phyloP scores from a whole-genome alignment of 2,329 filamentous ascomycete species.

The Aaosphaeria arxii region DNA sequence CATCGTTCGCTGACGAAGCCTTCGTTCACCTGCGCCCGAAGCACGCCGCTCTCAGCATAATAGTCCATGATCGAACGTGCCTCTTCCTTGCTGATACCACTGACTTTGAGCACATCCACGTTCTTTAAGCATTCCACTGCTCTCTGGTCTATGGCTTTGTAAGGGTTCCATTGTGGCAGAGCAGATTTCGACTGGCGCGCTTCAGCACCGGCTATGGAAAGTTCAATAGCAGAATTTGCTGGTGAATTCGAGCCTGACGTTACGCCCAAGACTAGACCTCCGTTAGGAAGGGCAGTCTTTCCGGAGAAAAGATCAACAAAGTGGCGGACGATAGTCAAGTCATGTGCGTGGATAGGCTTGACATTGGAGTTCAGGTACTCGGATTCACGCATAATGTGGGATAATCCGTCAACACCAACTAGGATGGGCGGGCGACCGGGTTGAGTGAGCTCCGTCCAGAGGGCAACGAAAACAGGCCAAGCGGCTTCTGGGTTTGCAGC shows the following conservation, averaged over 20 bases:
- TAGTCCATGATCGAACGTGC: constrained; percentile 84
- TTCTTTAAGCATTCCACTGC: constrained; percentile 47
- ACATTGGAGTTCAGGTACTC: constrained; percentile 71
- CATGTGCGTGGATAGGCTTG: constrained; percentile 78
- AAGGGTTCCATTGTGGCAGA: constrained; percentile 49
- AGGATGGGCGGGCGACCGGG: constrained; percentile 63
- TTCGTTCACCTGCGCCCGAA: constrained; percentile 69
- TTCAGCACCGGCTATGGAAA: constrained; percentile 56
- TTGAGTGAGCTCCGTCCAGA: constrained; percentile 74
- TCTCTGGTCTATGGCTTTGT: constrained; percentile 51
- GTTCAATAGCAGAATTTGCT: constrained; percentile 62
- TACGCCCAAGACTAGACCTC: constrained; percentile 74
- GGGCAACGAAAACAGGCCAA: constrained; percentile 74
- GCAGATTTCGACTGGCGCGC: constrained; percentile 38
- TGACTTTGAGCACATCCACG: constrained; percentile 53
- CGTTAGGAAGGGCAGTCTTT: constrained; percentile 59
- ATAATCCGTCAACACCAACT: constrained; percentile 73
- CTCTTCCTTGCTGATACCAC: constrained; percentile 71
- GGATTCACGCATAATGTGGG: constrained; percentile 75
- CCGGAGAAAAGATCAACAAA: constrained; percentile 67
- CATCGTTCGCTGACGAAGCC: constrained; percentile 75
- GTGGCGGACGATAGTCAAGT: constrained; percentile 71
- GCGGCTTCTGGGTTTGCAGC: constrained; percentile 73
- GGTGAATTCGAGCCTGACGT: constrained; percentile 71
- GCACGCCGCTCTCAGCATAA: constrained; percentile 81